Evolutionary conservation across 495 filamentous ascomycete species (phyloP), one percentile per base, ranked within the genome.

Genomic region (Penicillium verhagenii): DNA sequence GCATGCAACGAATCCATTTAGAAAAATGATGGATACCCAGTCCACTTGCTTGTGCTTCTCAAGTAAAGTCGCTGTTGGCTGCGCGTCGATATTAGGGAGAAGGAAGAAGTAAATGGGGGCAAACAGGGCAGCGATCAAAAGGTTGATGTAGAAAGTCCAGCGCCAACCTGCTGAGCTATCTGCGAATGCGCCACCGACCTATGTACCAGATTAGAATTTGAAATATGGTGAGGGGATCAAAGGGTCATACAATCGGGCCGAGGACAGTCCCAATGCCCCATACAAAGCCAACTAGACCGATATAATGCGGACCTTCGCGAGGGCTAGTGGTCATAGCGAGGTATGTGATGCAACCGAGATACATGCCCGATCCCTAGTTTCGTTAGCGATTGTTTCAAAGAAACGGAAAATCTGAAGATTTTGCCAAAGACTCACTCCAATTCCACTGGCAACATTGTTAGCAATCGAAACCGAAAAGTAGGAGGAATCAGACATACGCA

Each of bases 101-200:
- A 81, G 47, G 59, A 83, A 79, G 33, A 87, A 5, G 58, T 81
- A 86, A 38, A 78, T 69, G 0, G 85, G 85, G 1, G 75, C 65
- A 21, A 74, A 75, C 5, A 74, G 52, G 8, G 58, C 84, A 19
- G 73, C 77, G 21, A 85, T 65, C 24, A 73, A 53, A 14, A 86
- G 68, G 59, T 86, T 90, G 65, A 90, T 61, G 19, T 68, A 70
- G 50, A 65, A 68, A 0, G 54, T 58, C 75, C 74, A 80, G 48
- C 77, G 56, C 78, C 78, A 80, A 1, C 63, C 68, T 26, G 78
- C 58, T 63, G 11, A 64, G 58, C 13, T 64, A 47, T 79, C 74
- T 19, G 76, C 53, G 45, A 78, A 76, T 1, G 59, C 71, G 8
- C 73, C 75, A 1, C 73, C 73, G 47, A 78, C 58, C 14, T 42